Evolutionary conservation across 1,284 basidiomycete genomes (phyloP).

Genomic region (Rhodotorula sp.): DNA sequence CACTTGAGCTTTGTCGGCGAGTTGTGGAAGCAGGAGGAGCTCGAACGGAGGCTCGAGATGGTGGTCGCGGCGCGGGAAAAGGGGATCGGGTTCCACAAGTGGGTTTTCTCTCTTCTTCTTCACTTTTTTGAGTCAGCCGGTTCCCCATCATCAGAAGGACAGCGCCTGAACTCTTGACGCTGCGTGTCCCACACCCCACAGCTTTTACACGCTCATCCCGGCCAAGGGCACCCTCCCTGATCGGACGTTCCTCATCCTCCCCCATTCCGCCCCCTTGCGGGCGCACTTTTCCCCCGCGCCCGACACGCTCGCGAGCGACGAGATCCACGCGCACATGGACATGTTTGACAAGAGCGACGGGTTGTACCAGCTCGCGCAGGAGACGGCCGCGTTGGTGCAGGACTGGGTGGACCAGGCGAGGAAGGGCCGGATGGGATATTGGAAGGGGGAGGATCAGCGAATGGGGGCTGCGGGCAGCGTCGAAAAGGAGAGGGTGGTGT

Average conservation of each 20-base stretch:
- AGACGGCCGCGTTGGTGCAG: conserved; percentile 28
- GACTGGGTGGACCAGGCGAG: conserved; percentile 35
- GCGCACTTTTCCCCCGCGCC: conserved; percentile 28
- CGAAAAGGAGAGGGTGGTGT: conserved; percentile 1
- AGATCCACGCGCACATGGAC: conserved; percentile 37
- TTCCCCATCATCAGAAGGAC: no score
- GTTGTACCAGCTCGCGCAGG: conserved; percentile 28
- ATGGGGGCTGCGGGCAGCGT: not conserved
- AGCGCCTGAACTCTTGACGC: no score
- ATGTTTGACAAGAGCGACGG: conserved; percentile 42
- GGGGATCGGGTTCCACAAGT: conserved; percentile 40
- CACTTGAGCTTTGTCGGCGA: conserved; percentile 41
- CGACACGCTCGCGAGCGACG: conserved; percentile 28
- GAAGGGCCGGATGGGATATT: conserved; percentile 29
- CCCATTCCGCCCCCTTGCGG: not conserved
- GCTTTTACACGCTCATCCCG: conserved; percentile 40
- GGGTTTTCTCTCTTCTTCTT: not conserved
- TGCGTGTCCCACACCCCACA: not conserved
- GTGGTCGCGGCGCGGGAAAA: conserved; percentile 15
- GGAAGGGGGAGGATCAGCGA: conserved; percentile 3
- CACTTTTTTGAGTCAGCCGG: no score
- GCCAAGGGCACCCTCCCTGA: conserved; percentile 8
- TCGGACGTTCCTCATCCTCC: conserved; percentile 38
- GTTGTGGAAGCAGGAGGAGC: conserved; percentile 35
- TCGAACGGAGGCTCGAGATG: conserved; percentile 26